These are phyloP conservation scores for Mitragyna speciosa DNA, from an alignment of 257 asterid species.

Conservation along the genomic window DNA sequence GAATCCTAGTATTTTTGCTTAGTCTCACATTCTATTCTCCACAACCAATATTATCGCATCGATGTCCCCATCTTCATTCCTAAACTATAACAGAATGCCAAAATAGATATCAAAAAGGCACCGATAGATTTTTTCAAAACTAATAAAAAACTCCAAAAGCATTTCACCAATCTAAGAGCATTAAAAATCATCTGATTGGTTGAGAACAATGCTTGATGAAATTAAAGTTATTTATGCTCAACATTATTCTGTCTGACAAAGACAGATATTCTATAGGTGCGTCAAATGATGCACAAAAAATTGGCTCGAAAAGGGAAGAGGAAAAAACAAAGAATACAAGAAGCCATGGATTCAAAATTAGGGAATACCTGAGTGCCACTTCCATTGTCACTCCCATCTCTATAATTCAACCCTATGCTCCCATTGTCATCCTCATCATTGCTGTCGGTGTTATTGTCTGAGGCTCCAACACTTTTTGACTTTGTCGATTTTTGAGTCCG, in stretches of 20 bases:
- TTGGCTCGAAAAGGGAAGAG: background rate
- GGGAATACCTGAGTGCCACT: slow-evolving; percentile 48
- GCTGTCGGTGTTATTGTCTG: slow-evolving; percentile 33
- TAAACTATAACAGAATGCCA: background rate
- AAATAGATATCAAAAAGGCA: background rate
- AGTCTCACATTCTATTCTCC: background rate
- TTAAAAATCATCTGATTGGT: background rate
- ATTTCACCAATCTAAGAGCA: background rate
- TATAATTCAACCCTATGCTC: slow-evolving; percentile 37
- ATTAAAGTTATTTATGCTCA: background rate
- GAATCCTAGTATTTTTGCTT: background rate
- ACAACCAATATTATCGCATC: background rate
- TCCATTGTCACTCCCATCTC: slow-evolving; percentile 50
- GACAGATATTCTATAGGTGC: background rate
- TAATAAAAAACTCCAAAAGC: slow-evolving; percentile 1
- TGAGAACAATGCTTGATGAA: background rate
- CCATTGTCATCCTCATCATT: slow-evolving; percentile 41
- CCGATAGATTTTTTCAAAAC: background rate
- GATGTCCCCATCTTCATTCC: background rate
- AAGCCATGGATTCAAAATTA: background rate
- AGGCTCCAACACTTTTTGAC: slow-evolving; percentile 34
- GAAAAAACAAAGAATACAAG: background rate
- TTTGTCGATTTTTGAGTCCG: slow-evolving; percentile 39
- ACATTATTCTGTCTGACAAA: background rate
- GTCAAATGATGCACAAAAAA: background rate